Percentiles rank a stretch among this genome's conserved stretches.
Conservation (phyloP, 2,329 filamentous ascomycete species). For the Aspergillus ochraceus region DNA sequence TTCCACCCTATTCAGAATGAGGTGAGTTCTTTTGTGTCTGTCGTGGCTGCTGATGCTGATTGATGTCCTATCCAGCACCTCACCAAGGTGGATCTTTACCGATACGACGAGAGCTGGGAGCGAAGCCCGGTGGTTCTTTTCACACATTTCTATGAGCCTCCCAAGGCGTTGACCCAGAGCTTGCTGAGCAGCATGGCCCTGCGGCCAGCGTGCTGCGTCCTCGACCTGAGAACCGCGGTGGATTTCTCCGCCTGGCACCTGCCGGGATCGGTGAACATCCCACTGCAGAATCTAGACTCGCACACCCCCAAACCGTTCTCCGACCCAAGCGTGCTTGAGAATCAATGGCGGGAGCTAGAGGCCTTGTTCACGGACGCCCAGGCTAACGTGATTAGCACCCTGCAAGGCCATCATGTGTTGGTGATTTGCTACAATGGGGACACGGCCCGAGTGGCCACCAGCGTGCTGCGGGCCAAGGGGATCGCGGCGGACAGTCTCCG, state of each 20-base stretch:
- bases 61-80: slow-evolving; percentile 38
- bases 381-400: slow-evolving; percentile 15
- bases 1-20: slow-evolving; percentile 54
- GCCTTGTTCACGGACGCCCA: slow-evolving; percentile 36
- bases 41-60: slow-evolving; percentile 6
- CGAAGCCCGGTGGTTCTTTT: slow-evolving; percentile 42
- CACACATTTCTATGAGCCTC: slow-evolving; percentile 37
- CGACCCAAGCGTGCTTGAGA: slow-evolving; percentile 44
- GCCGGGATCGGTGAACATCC: slow-evolving; percentile 47
- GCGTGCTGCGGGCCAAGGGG: slow-evolving; percentile 54
- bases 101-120: slow-evolving; percentile 59
- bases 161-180: slow-evolving; percentile 20
- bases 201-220: slow-evolving; percentile 34
- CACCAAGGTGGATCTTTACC: slow-evolving; percentile 52
- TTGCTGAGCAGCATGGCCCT: slow-evolving; percentile 24
- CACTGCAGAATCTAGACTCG: slow-evolving; percentile 39
- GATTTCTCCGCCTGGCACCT: slow-evolving; percentile 49
- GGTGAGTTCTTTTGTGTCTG: slow-evolving; percentile 27
- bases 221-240: slow-evolving; percentile 46
- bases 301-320: slow-evolving; percentile 48
- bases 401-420: slow-evolving; percentile 40
- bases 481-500: slow-evolving; percentile 49
- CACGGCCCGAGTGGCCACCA: slow-evolving; percentile 55
- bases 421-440: slow-evolving; percentile 58
- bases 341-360: slow-evolving; percentile 52